phyloP scores from a whole-genome alignment of 2,329 filamentous ascomycete species.

The Exophiala phaeomuriformis region DNA sequence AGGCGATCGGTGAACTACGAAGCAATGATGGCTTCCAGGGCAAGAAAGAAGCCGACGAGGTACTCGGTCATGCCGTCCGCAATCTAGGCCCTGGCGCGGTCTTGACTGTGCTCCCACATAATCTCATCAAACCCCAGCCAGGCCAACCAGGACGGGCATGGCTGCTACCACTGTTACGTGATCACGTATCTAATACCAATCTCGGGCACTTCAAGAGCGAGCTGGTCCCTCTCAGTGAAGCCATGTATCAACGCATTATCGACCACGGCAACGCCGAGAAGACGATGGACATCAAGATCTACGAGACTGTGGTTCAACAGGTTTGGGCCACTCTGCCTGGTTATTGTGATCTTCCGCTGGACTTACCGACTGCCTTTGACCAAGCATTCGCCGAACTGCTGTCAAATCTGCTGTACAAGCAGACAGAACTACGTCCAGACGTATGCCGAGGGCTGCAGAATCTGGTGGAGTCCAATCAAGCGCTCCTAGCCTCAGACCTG shows the following conservation, averaged over 20 bases:
- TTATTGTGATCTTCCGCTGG: conserved; percentile 87
- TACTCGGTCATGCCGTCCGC: conserved; percentile 78
- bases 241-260: conserved; percentile 80
- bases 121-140: conserved; percentile 67
- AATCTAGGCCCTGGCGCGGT: conserved; percentile 86
- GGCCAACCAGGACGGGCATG: conserved; percentile 82
- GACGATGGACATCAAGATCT: conserved; percentile 95
- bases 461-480: conserved; percentile 85
- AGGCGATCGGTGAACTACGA: conserved; percentile 76
- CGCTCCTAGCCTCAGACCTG: conserved; percentile 61
- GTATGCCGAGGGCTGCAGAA: conserved; percentile 80
- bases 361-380: conserved; percentile 69
- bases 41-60: conserved; percentile 89
- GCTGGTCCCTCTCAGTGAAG: conserved; percentile 81
- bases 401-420: conserved; percentile 85
- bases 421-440: conserved; percentile 77
- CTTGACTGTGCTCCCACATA: conserved; percentile 74
- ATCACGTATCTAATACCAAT: conserved; percentile 82
- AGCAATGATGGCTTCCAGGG: conserved; percentile 81
- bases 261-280: conserved; percentile 77
- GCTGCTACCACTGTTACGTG: conserved; percentile 85
- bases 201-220: conserved; percentile 77
- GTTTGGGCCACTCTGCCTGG: conserved; percentile 91
- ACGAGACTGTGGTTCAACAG: conserved; percentile 90
- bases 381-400: conserved; percentile 82